Base-by-base conservation (phyloP, 768 basidiomycete species). In the Auriscalpium microsporum region DNA sequence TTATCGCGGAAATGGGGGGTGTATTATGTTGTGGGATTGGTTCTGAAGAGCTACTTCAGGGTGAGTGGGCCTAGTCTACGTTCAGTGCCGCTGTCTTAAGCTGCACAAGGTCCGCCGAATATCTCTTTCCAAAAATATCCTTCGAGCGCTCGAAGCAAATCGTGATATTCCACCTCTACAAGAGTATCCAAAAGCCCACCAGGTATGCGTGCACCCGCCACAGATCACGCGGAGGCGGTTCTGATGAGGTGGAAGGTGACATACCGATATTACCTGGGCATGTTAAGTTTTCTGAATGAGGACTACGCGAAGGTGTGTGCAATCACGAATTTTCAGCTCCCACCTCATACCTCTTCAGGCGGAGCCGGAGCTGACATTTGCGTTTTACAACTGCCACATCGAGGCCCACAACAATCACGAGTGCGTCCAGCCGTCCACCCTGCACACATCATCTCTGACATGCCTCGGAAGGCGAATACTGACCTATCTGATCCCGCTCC, bases 31-130 rank as follows among this genome's bases (percentile, higher is more conserved):
- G 94, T 94, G 0, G 88, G 87, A 14, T 74, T 95, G 50, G 85
- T 94, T 54, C 73, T 99, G 69, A 98, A 98, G 69, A 88, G 84
- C 48, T 98, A 98, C 72, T 97, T 98, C 77, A 84, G 86, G 62
- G 94, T 83, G 70, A 68, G 86, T 76, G 33, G 36, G 36, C 40
- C 33, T 45, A 10, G 34, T 50, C 16, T 9, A 16, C 44, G 17
- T 1, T 37, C 50, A 5, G 13, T 23, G 42, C 21, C 17, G 23
- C 50, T 10, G 35, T 50, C 4, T 11, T 16, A n/a, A 48, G 35
- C 13, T 13, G 53, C 51, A 23, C 36, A 64, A 95, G 94, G 83
- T 97, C 50, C 90, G 90, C 70, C 80, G 88, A 55, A 94, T 96
- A 68, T 90, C 91, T 1, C 74, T 98, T 14, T 86, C 92, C 17